phyloP scores from a whole-genome alignment of 2,329 filamentous ascomycete species.

The Colletotrichum liriopes region DNA sequence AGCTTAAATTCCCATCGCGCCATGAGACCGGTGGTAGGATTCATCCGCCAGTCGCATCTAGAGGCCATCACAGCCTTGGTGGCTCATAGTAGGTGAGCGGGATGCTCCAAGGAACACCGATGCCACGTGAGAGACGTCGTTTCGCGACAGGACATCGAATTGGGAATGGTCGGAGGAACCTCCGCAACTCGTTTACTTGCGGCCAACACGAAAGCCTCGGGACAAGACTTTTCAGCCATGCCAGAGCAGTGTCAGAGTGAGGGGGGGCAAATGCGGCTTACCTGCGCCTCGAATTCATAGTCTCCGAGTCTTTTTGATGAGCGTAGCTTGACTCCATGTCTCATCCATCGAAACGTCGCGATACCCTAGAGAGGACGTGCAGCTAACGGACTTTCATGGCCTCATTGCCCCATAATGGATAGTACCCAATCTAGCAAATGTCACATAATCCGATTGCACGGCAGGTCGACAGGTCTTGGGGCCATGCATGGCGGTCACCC shows the following conservation, averaged over 20 bases:
- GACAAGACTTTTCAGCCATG: constrained; percentile 12
- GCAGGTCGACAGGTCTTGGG: background rate
- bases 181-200: background rate
- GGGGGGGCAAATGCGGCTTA: constrained; percentile 14
- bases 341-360: background rate
- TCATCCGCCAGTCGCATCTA: constrained; percentile 35
- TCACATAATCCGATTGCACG: constrained; percentile 7
- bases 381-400: background rate
- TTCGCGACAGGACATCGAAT: constrained; percentile 33
- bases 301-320: background rate
- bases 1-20: background rate
- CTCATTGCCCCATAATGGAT: background rate
- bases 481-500: constrained; percentile 1
- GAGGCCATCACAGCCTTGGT: constrained; percentile 10
- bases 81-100: constrained; percentile 7
- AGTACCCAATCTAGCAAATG: background rate
- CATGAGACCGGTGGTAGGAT: background rate
- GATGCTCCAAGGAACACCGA: constrained; percentile 9
- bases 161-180: constrained; percentile 26
- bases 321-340: background rate
- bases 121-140: constrained; percentile 27
- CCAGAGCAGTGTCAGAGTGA: constrained; percentile 5
- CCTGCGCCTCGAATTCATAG: background rate
- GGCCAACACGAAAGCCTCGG: constrained; percentile 21
- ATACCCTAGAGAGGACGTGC: background rate